Base-by-base conservation (phyloP, 2,329 filamentous ascomycete genomes). In the Pseudocercospora pini-densiflorae region DNA sequence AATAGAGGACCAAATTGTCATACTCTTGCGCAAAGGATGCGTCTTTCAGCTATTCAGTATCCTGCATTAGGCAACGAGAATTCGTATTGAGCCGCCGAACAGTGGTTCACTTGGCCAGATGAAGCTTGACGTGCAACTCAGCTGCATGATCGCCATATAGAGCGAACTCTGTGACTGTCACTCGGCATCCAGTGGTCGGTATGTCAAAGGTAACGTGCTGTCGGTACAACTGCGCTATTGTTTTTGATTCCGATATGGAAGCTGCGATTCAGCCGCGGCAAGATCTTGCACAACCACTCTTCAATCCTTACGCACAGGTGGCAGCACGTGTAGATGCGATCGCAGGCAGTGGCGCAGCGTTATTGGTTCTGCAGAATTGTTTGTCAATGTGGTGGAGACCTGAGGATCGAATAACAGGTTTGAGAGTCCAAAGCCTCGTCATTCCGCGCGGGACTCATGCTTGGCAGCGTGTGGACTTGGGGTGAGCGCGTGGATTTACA, bases 391-490 rank as follows among this genome's bases (percentile, higher is more conserved):
- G n/a, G 29, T 40, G 54, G 29, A 19, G 54, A 16, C 12, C 23
- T 29, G 23, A 55, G 53, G 53, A 12, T 40, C 24, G 29, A 24
- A 58, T 19, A 58, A 58, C 54, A n/a, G 27, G 54, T 58, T 58
- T 58, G 54, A 21, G 19, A 36, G 27, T 40, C 29, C n/a, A 36
- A 27, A 27, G 54, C 27, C 29, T 58, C 54, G 54, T 58, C 54
- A 58, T 58, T 58, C 54, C 29, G 54, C 54, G 27, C 54, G 54
- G 54, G 10, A 58, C 29, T 36, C 54, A 58, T 58, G 29, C 51
- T 54, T 54, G 51, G 51, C 51, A 31, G 3, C n/a, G 54, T 27
- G 54, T 24, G 29, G 54, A 31, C 29, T 55, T 55, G 7, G 27
- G 2, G 53, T n/a, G 27, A 16, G 53, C 16, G 53, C 24, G 53